Conservation (phyloP, 768 basidiomycete species). For the Multifurca ochricompacta region DNA sequence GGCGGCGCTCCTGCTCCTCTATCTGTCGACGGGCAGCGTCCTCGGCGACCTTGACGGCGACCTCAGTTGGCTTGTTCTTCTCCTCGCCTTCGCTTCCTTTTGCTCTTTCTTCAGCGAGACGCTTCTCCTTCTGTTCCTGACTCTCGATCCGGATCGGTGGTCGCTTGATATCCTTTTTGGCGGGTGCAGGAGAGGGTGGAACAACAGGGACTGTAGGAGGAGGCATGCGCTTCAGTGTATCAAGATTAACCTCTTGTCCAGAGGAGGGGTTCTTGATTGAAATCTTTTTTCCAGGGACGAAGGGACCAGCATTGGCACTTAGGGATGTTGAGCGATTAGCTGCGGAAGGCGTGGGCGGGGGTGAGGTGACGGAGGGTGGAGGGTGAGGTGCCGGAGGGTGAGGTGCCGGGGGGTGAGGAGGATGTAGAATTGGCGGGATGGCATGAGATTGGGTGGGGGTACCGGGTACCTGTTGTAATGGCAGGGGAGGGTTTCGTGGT, state of each 20-base stretch:
- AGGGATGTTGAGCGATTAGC: slow-evolving; percentile 34
- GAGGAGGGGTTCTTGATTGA: slow-evolving; percentile 30
- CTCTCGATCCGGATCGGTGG: slow-evolving; percentile 56
- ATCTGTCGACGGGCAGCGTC: slow-evolving; percentile 20
- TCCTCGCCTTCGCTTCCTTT: slow-evolving; percentile 40
- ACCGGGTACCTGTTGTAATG: slow-evolving; percentile 44
- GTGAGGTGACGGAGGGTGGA: slow-evolving; percentile 50
- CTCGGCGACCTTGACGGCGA: slow-evolving; percentile 24
- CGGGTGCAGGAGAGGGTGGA: slow-evolving; percentile 6
- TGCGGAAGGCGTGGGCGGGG: slow-evolving; percentile 61
- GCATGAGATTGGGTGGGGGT: slow-evolving; percentile 66
- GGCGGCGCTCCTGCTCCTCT: slow-evolving; percentile 30
- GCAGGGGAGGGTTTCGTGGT: slow-evolving; percentile 50
- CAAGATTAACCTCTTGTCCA: slow-evolving; percentile 58
- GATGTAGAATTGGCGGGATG: slow-evolving; percentile 38
- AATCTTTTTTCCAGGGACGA: slow-evolving; percentile 47
- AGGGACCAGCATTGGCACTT: slow-evolving; percentile 56
- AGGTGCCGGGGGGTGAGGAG: slow-evolving; percentile 41
- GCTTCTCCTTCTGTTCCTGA: slow-evolving; percentile 44
- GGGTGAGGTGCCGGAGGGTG: slow-evolving; percentile 40
- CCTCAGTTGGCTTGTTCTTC: slow-evolving; percentile 32
- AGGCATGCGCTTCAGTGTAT: slow-evolving; percentile 43
- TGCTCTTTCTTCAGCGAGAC: slow-evolving; percentile 39
- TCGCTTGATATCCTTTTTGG: slow-evolving; percentile 21
- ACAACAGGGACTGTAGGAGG: slow-evolving; percentile 35